Evolutionary conservation across 441 rosid genomes (phyloP), one percentile per base, ranked within the genome.

Genomic region (Pelargonium myrrhifolium): DNA sequence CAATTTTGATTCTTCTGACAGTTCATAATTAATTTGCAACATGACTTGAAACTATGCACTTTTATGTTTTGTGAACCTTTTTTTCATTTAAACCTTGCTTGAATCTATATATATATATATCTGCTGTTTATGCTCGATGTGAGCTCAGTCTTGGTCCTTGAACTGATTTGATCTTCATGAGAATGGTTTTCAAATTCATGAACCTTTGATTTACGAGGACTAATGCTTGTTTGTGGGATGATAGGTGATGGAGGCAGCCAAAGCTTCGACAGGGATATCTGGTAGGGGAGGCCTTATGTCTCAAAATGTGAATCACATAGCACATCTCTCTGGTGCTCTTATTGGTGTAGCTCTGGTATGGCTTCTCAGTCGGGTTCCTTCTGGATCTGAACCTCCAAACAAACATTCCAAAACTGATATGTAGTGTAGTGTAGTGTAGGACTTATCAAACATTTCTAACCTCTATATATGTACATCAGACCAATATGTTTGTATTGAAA

Each of bases 171-270:
- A n/a, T 39, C 9, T 39, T 39, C 9, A 9, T 39, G 42, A 9
- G 9, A 39, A 39, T 4, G 4, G n/a, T 12, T 45, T 45, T 45
- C 53, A 45, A 39, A 45, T 45, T 9, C 9, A 45, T 45, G 53
- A 3, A 9, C 14, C 3, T 0, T 11, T 45, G 5, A 11, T 14
- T 3, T 22, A 2, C 4, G 1, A 28, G 7, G 14, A 39, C 3
- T 17, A 0, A 21, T 6, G 21, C 4, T 61, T 68, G 14, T 18
- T 5, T 0, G n/a, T 43, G 53, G 53, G 15, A 11, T 45, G 31
- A 55, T 78, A 90, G 96, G 96, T 92, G 69, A 87, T 93, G 96
- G 97, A 93, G 74, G 98, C 98, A 67, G 92, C 98, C 51, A 93
- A 86, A 71, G 89, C 97, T 64, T 90, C 96, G 6, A 87, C 92